Conservation (phyloP, 192 early-diverging fungal species). For the Spinellus fusiger region DNA sequence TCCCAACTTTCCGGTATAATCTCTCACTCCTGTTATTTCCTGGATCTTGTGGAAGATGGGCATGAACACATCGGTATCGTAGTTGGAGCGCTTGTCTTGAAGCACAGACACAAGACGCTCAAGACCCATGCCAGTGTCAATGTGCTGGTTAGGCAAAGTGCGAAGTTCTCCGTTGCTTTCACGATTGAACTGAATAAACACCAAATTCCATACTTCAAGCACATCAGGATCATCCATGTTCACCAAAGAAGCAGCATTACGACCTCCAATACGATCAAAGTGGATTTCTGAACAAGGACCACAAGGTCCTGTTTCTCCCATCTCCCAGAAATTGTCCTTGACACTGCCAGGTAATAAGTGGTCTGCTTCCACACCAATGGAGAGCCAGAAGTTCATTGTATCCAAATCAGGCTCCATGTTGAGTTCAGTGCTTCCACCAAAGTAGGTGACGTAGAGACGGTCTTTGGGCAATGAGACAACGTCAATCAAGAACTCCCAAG, state of each 20-base stretch:
- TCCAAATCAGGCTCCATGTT: conserved; percentile 83
- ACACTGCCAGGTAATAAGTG: conserved; percentile 81
- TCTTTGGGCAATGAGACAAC: conserved; percentile 78
- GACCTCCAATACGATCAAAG: conserved; percentile 93
- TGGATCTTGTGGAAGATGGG: conserved; percentile 81
- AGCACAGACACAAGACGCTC: conserved; percentile 94
- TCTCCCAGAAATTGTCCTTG: conserved; percentile 99
- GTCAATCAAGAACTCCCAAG: conserved; percentile 89
- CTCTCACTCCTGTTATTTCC: conserved; percentile 76
- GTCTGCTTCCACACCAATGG: conserved; percentile 76
- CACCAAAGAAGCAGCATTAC: conserved; percentile 82
- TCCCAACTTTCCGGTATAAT: conserved; percentile 84
- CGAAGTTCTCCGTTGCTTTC: conserved; percentile 83
- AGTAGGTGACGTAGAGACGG: conserved; percentile 95
- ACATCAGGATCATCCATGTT: conserved; percentile 98
- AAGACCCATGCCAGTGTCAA: conserved; percentile 96
- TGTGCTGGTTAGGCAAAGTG: conserved; percentile 90
- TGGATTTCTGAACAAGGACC: conserved; percentile 98
- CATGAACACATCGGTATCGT: conserved; percentile 92
- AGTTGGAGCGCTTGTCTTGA: conserved; percentile 94
- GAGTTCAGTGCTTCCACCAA: conserved; percentile 81
- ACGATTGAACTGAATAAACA: conserved; percentile 99
- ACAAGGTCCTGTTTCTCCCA: conserved; percentile 96
- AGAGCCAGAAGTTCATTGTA: conserved; percentile 87
- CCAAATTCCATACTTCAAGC: conserved; percentile 98